Base-by-base conservation (phyloP, 768 basidiomycete genomes). In the Suillus fuscotomentosus region DNA sequence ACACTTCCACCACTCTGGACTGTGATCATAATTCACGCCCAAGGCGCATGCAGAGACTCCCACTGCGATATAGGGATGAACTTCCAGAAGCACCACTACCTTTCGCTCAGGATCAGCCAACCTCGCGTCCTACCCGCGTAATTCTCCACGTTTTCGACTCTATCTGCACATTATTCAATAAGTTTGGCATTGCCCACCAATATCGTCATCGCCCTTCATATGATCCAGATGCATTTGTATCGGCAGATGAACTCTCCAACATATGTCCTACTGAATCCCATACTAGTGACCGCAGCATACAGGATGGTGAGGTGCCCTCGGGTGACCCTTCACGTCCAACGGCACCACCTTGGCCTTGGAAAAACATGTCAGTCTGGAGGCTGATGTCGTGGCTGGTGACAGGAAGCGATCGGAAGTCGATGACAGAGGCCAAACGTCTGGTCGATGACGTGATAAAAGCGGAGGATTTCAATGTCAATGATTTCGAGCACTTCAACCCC, bases 381-480 rank as follows among this genome's bases (percentile, higher is more conserved):
- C 70, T 79, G 20, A 72, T 77, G 72, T n/a, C 53, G 4, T 78
- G 78, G 78, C 53, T 66, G 13, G 73, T 71, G 57, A 67, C 65
- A n/a, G 73, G 73, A 1, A 77, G 70, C 3, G 66, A 47, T 9
- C 14, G 20, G 3, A 78, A 78, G 61, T 75, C 77, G 1, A 34
- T 65, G 4, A 24, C 10, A 1, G 75, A 77, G 41, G 43, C 73
- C 0, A 60, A 77, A 17, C 64, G 65, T 10, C 69, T 79, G 0
- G 73, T 76, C 0, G 36, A 72, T n/a, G 68, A 77, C 1, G 76
- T 76, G 6, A 36, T 77, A 17, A 27, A 64, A 1, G 65, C 65
- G 3, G 14, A 47, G 10, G 73, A 75, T 41, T 78, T 78, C 63
- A 60, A 67, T 3, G 2, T 39, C 1, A 41, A 66, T 14, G 66